Conservation (phyloP, 2,329 filamentous ascomycete species). For the Macrophomina phaseolina region DNA sequence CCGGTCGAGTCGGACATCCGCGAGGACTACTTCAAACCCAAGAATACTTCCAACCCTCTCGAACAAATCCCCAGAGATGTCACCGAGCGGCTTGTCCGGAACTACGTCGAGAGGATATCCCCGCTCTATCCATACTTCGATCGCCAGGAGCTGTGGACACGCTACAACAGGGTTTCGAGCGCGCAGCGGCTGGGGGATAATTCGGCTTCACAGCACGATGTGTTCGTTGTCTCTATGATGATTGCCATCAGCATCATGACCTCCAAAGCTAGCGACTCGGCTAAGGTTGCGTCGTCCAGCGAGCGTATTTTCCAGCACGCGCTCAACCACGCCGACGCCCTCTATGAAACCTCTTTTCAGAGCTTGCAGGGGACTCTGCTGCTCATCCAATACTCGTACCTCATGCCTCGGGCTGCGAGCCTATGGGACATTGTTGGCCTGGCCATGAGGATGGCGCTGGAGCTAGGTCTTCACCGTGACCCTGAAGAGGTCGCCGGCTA, state of each 20-base stretch:
- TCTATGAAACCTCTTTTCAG: constrained; percentile 16
- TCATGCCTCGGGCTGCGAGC: constrained; percentile 23
- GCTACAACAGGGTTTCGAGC: background rate
- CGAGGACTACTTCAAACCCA: constrained; percentile 20
- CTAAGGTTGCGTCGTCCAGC: constrained; percentile 19
- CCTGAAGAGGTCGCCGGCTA: constrained; percentile 18
- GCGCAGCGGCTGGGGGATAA: background rate
- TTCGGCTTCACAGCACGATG: constrained; percentile 5
- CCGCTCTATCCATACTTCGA: constrained; percentile 24
- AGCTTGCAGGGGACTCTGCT: constrained; percentile 18
- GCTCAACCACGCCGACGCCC: constrained; percentile 12
- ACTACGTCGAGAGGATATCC: constrained; percentile 23
- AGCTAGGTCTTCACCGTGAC: constrained; percentile 25
- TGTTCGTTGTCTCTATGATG: constrained; percentile 26
- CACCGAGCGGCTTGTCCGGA: constrained; percentile 17
- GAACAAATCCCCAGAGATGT: constrained; percentile 23
- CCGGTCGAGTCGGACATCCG: constrained; percentile 5
- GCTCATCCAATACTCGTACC: constrained; percentile 24
- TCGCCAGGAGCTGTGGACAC: constrained; percentile 13
- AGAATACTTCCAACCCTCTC: constrained; percentile 5
- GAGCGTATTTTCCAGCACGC: constrained; percentile 24
- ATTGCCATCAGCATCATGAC: constrained; percentile 27
- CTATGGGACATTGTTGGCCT: constrained; percentile 22
- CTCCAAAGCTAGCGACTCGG: constrained; percentile 23
- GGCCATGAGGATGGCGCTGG: constrained; percentile 25